phyloP scores from a whole-genome alignment of 139 green algal species.

The Picochlorum costavermella region DNA sequence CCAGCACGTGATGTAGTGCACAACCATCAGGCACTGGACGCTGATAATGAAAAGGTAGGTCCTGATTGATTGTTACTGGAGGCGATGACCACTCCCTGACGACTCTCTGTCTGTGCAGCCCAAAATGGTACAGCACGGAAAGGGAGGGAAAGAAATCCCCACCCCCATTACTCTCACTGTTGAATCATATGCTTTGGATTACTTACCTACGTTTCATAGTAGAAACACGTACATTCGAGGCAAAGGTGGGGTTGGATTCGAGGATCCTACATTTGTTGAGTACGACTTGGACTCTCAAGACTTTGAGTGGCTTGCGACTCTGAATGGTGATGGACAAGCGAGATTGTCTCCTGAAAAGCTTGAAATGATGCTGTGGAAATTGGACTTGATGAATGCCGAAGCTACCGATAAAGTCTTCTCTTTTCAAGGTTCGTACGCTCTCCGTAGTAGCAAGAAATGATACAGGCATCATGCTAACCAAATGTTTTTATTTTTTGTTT shows the following conservation, averaged over 20 bases:
- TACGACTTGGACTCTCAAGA: slow-evolving; percentile 95
- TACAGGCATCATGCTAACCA: not conserved
- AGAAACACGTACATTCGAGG: slow-evolving; percentile 61
- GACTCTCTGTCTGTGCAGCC: not conserved
- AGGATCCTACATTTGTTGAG: slow-evolving; percentile 56
- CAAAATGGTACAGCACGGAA: not conserved
- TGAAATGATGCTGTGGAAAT: slow-evolving; percentile 48
- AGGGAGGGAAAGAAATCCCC: slow-evolving; percentile 52
- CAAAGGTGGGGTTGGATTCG: slow-evolving; percentile 40
- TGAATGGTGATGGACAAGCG: slow-evolving; percentile 62
- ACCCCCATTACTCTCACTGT: slow-evolving; percentile 55
- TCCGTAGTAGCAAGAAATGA: not conserved
- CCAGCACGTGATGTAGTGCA: slow-evolving; percentile 37
- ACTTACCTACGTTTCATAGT: slow-evolving; percentile 61
- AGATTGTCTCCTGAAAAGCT: slow-evolving; percentile 36
- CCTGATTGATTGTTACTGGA: not conserved
- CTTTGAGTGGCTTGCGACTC: slow-evolving; percentile 74
- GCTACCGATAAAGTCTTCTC: slow-evolving; percentile 38
- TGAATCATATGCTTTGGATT: slow-evolving; percentile 61
- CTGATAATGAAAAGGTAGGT: slow-evolving; percentile 52
- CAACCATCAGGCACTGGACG: slow-evolving; percentile 42
- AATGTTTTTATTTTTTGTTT: not conserved
- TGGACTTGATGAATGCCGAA: slow-evolving; percentile 73
- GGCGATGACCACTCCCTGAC: not conserved
- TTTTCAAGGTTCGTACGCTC: not conserved